phyloP scores from a whole-genome alignment of 1,139 yeast species.

The Kodamaea derodonti region DNA sequence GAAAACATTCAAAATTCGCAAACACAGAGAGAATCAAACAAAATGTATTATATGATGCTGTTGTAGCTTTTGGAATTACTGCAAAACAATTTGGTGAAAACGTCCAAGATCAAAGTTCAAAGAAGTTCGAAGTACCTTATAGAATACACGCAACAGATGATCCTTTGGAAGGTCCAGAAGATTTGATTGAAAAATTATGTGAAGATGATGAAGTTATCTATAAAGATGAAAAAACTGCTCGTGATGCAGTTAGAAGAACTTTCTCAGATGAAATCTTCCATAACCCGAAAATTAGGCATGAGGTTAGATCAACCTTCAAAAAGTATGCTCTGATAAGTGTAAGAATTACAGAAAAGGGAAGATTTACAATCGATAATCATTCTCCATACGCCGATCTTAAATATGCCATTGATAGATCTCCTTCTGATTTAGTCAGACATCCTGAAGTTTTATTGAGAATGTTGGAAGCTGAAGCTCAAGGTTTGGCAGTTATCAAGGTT shows the following conservation, averaged over 20 bases:
- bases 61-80: slow-evolving; percentile 71
- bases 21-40: slow-evolving; percentile 71
- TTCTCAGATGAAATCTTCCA: slow-evolving; percentile 77
- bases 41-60: slow-evolving; percentile 64
- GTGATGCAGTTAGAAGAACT: slow-evolving; percentile 71
- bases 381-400: slow-evolving; percentile 88
- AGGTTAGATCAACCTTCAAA: slow-evolving; percentile 67
- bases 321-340: slow-evolving; percentile 70
- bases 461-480: slow-evolving; percentile 80
- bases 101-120: slow-evolving; percentile 56
- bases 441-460: slow-evolving; percentile 86
- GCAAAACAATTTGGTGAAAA: slow-evolving; percentile 84
- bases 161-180: slow-evolving; percentile 60
- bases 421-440: slow-evolving; percentile 63
- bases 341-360: slow-evolving; percentile 83
- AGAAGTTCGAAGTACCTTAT: slow-evolving; percentile 45
- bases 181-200: slow-evolving; percentile 53
- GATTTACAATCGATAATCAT: slow-evolving; percentile 69
- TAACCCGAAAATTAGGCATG: slow-evolving; percentile 76
- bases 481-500: slow-evolving; percentile 49
- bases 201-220: slow-evolving; percentile 55
- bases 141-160: slow-evolving; percentile 79
- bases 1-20: slow-evolving; percentile 70
- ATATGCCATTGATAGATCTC: slow-evolving; percentile 79
- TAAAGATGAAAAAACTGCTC: slow-evolving; percentile 58